Evolutionary conservation across 495 filamentous ascomycete genomes (phyloP).

Genomic region (Lindgomyces ingoldianus): DNA sequence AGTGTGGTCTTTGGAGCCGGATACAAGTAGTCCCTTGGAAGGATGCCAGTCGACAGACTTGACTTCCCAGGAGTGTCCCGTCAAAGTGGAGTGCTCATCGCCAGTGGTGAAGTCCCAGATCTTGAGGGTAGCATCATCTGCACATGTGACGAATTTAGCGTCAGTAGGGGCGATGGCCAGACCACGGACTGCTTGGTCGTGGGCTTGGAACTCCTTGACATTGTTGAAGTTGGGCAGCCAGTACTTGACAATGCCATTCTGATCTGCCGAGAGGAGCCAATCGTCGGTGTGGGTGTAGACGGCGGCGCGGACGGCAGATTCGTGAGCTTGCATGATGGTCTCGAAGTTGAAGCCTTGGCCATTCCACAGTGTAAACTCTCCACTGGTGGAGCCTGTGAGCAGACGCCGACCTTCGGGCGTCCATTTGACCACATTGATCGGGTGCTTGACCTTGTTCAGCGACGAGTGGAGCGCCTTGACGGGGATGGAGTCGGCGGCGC

Average conservation of each 20-base stretch:
- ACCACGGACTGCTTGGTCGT: conserved; percentile 84
- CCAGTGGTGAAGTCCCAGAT: conserved; percentile 96
- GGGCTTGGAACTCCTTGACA: conserved; percentile 89
- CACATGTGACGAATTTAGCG: conserved; percentile 91
- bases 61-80: conserved; percentile 93
- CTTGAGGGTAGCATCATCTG: conserved; percentile 88
- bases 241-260: conserved; percentile 94
- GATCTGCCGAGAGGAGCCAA: conserved; percentile 94
- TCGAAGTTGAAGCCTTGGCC: conserved; percentile 99
- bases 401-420: conserved; percentile 91
- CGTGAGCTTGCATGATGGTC: conserved; percentile 98
- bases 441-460: conserved; percentile 95
- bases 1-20: conserved; percentile 94
- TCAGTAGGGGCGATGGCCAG: conserved; percentile 93
- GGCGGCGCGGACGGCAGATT: conserved; percentile 84
- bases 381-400: conserved; percentile 89
- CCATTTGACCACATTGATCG: conserved; percentile 96
- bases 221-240: conserved; percentile 99
- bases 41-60: conserved; percentile 98
- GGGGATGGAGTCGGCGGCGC: conserved; percentile 79
- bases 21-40: conserved; percentile 89
- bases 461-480: conserved; percentile 91
- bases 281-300: conserved; percentile 92
- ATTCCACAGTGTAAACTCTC: conserved; percentile 98
- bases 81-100: conserved; percentile 73